Evolutionary conservation across 1,139 yeast species (phyloP).

Genomic region (Geotrichum cucujoidarum): DNA sequence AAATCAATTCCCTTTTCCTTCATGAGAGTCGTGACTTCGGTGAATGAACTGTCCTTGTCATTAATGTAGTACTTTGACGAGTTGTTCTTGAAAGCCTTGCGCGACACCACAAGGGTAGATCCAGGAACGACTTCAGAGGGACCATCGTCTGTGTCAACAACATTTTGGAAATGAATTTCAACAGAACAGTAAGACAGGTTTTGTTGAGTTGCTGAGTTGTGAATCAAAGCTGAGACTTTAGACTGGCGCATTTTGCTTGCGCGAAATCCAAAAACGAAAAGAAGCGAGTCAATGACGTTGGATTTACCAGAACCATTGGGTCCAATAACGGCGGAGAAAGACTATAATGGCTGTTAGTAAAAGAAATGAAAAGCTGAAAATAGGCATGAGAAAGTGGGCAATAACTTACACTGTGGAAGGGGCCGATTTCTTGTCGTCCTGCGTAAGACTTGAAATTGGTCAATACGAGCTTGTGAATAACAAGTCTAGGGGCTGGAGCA

Average conservation of each 20-base stretch:
- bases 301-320: slow-evolving; percentile 98
- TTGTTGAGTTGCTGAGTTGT: slow-evolving; percentile 66
- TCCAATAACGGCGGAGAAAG: slow-evolving; percentile 97
- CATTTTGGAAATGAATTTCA: slow-evolving; percentile 82
- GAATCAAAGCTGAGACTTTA: slow-evolving; percentile 83
- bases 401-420: slow-evolving; percentile 55
- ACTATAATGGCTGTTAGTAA: slow-evolving; percentile 39
- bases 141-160: slow-evolving; percentile 54
- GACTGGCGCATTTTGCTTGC: slow-evolving; percentile 97
- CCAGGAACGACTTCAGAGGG: slow-evolving; percentile 43
- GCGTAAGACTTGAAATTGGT: slow-evolving; percentile 94
- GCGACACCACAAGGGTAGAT: slow-evolving; percentile 63
- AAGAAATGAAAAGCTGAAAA: neutral
- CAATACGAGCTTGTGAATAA: slow-evolving; percentile 66
- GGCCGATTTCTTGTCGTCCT: slow-evolving; percentile 87
- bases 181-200: slow-evolving; percentile 75
- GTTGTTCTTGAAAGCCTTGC: slow-evolving; percentile 75
- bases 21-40: slow-evolving; percentile 71
- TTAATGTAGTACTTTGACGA: slow-evolving; percentile 76
- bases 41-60: slow-evolving; percentile 62
- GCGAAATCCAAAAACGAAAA: slow-evolving; percentile 94
- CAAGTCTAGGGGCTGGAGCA: slow-evolving; percentile 52
- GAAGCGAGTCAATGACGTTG: slow-evolving; percentile 90
- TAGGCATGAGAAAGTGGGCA: too few relatives aligned
- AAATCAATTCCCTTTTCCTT: slow-evolving; percentile 87